Evolutionary conservation across 1,284 basidiomycete genomes (phyloP).

Genomic region (Rugosomyces carneus): DNA sequence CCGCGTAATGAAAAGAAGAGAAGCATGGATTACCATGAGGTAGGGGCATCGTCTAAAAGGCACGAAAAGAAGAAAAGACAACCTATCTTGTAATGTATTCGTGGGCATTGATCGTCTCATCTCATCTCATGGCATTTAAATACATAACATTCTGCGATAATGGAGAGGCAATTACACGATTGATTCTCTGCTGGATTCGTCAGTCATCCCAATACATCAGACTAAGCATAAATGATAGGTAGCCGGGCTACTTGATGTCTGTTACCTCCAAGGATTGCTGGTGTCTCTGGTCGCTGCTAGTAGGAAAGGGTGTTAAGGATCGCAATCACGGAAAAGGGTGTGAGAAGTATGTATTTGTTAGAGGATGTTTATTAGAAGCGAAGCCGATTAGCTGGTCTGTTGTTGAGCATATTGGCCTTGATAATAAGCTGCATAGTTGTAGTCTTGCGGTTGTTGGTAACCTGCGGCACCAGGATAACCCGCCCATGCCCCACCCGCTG

Average conservation of each 20-base stretch:
- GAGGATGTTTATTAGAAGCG: slow-evolving; percentile 25
- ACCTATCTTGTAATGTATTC: slow-evolving; percentile 11
- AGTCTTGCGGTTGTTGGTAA: slow-evolving; percentile 61
- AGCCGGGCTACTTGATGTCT: slow-evolving; percentile 15
- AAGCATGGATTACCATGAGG: slow-evolving; percentile 2
- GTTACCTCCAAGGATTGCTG: slow-evolving; percentile 12
- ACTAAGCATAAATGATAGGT: slow-evolving; percentile 8
- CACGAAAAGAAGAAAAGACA: slow-evolving; percentile 25
- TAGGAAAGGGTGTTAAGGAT: slow-evolving; percentile 11
- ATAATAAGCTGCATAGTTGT: slow-evolving; percentile 77
- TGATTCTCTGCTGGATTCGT: slow-evolving; percentile 14
- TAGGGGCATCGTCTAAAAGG: slow-evolving; percentile 13
- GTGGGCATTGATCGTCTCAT: neutral
- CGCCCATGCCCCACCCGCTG: slow-evolving; percentile 34
- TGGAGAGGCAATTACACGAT: slow-evolving; percentile 10
- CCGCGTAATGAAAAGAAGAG: slow-evolving; percentile 17
- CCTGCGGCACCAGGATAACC: slow-evolving; percentile 38
- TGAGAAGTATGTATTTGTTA: slow-evolving; percentile 29
- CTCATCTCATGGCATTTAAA: neutral
- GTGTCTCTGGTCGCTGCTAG: slow-evolving; percentile 5
- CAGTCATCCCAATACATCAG: slow-evolving; percentile 13
- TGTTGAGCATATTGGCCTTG: slow-evolving; percentile 76
- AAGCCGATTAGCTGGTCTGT: slow-evolving; percentile 46
- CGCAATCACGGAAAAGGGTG: slow-evolving; percentile 16
- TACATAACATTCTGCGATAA: slow-evolving; percentile 14